Evolutionary conservation across 2,329 filamentous ascomycete genomes (phyloP).

Genomic region (Penicillium corylophilum): DNA sequence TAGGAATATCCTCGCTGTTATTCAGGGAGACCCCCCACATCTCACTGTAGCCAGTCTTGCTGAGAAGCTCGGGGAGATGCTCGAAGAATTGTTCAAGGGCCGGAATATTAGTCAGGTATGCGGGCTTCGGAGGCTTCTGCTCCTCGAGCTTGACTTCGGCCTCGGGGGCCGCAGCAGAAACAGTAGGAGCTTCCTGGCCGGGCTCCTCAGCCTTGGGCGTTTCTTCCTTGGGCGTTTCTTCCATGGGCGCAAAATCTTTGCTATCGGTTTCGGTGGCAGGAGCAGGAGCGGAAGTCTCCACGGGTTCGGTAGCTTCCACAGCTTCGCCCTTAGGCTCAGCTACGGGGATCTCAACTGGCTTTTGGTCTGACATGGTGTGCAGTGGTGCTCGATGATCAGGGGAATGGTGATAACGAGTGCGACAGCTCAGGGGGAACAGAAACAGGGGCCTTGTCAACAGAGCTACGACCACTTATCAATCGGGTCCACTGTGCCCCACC

Average conservation of each 20-base stretch:
- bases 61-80: constrained; percentile 58
- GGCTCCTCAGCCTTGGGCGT: constrained; percentile 4
- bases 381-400: constrained; percentile 12
- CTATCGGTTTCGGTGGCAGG: constrained; percentile 4
- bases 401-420: neutral
- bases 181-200: neutral
- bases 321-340: constrained; percentile 16
- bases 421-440: constrained; percentile 13
- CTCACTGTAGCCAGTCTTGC: constrained; percentile 64
- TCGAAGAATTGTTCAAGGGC: constrained; percentile 58
- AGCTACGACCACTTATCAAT: constrained; percentile 6
- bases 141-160: constrained; percentile 19
- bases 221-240: constrained; percentile 3
- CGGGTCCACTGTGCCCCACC: constrained; percentile 13
- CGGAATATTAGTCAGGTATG: constrained; percentile 38
- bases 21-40: constrained; percentile 81
- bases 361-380: constrained; percentile 23
- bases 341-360: constrained; percentile 15
- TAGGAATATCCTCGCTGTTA: constrained; percentile 61
- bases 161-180: constrained; percentile 7
- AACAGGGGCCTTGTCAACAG: constrained; percentile 19
- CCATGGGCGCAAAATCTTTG: constrained; percentile 1
- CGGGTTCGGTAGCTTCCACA: constrained; percentile 11
- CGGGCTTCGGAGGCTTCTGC: constrained; percentile 30
- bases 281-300: constrained; percentile 8